Conservation (phyloP, 768 basidiomycete species). For the Suillus alpinus region DNA sequence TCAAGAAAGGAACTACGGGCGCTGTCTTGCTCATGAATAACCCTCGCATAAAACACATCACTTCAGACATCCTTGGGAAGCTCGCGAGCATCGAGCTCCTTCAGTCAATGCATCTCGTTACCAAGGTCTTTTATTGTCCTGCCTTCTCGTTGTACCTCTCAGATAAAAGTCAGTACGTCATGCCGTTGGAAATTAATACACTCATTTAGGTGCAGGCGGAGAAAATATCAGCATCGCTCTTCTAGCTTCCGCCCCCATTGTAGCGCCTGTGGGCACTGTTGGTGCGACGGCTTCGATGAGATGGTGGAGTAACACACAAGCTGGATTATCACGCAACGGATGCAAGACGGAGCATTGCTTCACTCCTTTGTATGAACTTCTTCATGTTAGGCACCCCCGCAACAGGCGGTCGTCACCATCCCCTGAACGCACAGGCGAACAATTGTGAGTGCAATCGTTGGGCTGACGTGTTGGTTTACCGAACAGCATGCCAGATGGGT, state of each 20-base stretch:
- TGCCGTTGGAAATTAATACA: neutral
- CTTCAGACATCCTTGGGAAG: neutral
- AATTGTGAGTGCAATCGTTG: neutral
- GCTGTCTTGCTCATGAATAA: slow-evolving; percentile 1
- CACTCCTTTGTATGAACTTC: neutral
- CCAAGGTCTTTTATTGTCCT: slow-evolving; percentile 1
- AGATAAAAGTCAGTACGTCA: neutral
- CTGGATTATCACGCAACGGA: neutral
- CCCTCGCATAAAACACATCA: neutral
- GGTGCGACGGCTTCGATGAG: neutral
- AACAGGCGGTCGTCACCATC: neutral
- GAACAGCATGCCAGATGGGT: neutral
- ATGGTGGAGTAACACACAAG: neutral
- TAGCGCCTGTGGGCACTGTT: neutral
- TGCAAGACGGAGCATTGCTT: neutral
- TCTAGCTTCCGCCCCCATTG: neutral
- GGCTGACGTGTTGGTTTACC: no score
- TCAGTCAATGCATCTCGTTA: neutral
- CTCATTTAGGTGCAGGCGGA: neutral
- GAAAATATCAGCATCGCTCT: neutral
- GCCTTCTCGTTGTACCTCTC: neutral
- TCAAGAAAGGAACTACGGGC: neutral
- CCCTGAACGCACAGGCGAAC: neutral
- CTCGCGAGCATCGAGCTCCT: neutral
- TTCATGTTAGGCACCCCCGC: neutral